Conservation (phyloP, 2,329 filamentous ascomycete species). For the Sporothrix sp. region DNA sequence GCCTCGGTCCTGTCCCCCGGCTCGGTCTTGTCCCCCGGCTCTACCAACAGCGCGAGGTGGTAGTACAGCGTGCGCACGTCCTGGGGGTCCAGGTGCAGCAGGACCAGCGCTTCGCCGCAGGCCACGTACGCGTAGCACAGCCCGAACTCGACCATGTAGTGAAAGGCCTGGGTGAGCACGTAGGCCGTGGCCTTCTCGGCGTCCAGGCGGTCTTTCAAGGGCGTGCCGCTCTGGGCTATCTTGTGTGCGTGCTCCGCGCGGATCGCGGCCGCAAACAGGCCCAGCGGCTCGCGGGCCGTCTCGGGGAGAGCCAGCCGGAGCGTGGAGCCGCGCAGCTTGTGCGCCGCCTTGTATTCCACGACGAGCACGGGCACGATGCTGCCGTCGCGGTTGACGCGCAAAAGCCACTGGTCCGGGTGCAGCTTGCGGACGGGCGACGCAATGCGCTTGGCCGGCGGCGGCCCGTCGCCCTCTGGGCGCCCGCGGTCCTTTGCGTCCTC, state of each 20-base stretch:
- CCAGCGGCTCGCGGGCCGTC: too few relatives aligned
- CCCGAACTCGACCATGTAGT: not conserved
- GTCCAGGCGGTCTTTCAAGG: too few relatives aligned
- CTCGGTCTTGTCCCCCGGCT: not conserved
- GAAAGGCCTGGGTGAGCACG: too few relatives aligned
- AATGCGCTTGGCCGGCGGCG: not conserved
- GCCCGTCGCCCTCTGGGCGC: not conserved
- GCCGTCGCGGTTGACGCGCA: not conserved
- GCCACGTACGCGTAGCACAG: not conserved
- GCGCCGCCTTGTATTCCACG: slow-evolving; percentile 6
- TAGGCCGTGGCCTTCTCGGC: too few relatives aligned
- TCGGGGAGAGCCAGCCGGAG: too few relatives aligned
- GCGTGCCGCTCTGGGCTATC: too few relatives aligned
- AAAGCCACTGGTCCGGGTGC: slow-evolving; percentile 6
- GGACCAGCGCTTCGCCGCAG: not conserved
- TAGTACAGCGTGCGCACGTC: slow-evolving; percentile 2
- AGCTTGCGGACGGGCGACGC: not conserved
- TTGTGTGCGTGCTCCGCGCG: too few relatives aligned
- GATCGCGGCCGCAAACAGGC: too few relatives aligned
- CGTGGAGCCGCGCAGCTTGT: too few relatives aligned
- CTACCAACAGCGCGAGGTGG: not conserved
- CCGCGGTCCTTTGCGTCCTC: not conserved
- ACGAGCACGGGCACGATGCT: not conserved
- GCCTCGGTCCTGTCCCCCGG: not conserved
- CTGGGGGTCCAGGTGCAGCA: not conserved